Conservation (phyloP, 805 yeast species). For the Candida ponderosae region DNA sequence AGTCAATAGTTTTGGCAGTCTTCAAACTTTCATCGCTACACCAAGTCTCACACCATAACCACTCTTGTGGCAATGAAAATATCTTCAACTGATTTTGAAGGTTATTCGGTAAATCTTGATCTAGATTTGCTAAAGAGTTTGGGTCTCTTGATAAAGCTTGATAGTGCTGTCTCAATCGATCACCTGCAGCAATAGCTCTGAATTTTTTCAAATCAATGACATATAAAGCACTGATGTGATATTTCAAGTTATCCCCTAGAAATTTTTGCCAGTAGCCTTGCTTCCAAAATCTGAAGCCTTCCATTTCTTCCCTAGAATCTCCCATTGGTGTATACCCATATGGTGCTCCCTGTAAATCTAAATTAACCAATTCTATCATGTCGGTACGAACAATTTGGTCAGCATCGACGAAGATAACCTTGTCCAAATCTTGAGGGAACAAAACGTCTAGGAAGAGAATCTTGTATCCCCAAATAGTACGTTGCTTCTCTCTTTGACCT, state of each 20-base stretch:
- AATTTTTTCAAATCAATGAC: conserved; percentile 70
- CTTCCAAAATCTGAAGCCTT: conserved; percentile 87
- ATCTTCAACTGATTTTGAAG: conserved; percentile 64
- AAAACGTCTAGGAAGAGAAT: conserved; percentile 79
- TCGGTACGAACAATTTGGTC: conserved; percentile 78
- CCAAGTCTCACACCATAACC: conserved; percentile 96
- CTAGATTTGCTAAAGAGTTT: conserved; percentile 70
- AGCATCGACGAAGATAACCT: conserved; percentile 80
- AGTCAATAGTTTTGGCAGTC: conserved; percentile 70
- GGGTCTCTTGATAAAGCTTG: conserved; percentile 77
- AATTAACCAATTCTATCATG: conserved; percentile 54
- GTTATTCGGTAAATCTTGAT: conserved; percentile 91
- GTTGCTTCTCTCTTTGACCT: conserved; percentile 66
- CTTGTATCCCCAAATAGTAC: conserved; percentile 86
- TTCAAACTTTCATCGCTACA: conserved; percentile 56
- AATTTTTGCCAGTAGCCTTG: conserved; percentile 80
- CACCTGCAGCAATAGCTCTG: conserved; percentile 68
- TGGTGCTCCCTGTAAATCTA: conserved; percentile 73
- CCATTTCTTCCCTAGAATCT: conserved; percentile 71
- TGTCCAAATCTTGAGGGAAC: conserved; percentile 70
- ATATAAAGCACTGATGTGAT: conserved; percentile 80
- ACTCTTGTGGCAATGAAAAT: conserved; percentile 67
- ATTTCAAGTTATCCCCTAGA: conserved; percentile 41
- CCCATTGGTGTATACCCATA: conserved; percentile 88
- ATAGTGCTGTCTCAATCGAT: conserved; percentile 73